A percentile compares a stretch with the other conserved stretches of the same genome.
These are phyloP conservation scores for Boletales sp. DNA, from an alignment of 768 basidiomycete genomes.

Conservation along the genomic window DNA sequence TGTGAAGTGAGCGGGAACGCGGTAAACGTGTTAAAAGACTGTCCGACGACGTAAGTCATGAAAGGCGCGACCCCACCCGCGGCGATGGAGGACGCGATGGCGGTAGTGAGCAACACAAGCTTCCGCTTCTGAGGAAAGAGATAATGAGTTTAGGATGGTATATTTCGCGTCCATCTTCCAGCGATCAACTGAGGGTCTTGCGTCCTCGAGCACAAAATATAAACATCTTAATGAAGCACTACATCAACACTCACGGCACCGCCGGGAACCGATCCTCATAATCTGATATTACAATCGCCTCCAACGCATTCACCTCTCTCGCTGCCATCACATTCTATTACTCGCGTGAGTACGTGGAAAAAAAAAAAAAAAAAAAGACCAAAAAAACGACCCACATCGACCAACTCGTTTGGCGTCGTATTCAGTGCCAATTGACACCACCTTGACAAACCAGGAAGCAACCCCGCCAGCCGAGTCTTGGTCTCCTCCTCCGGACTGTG, in stretches of 20 bases:
- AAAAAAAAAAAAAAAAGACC: background rate
- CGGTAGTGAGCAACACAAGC: conserved; percentile 59
- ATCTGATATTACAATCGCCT: conserved; percentile 68
- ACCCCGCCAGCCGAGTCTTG: conserved; percentile 67
- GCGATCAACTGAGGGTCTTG: too few relatives aligned
- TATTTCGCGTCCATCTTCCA: too few relatives aligned
- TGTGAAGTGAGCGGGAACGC: conserved; percentile 44
- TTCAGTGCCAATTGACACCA: conserved; percentile 73
- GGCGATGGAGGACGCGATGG: conserved; percentile 53
- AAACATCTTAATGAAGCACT: too few relatives aligned
- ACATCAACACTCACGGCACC: conserved; percentile 10
- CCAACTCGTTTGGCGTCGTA: conserved; percentile 71
- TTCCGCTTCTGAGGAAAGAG: conserved; percentile 54
- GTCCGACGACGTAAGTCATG: conserved; percentile 82
- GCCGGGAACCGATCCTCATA: conserved; percentile 51
- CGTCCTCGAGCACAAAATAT: too few relatives aligned
- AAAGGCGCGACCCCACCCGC: conserved; percentile 75
- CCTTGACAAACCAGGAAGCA: conserved; percentile 75
- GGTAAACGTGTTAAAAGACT: conserved; percentile 71
- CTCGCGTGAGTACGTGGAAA: too few relatives aligned
- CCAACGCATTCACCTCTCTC: conserved; percentile 63
- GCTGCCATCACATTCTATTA: conserved; percentile 55
- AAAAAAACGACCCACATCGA: conserved; percentile 65
- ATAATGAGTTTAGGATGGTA: too few relatives aligned
- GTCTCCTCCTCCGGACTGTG: conserved; percentile 34